Evolutionary conservation across 2,329 filamentous ascomycete genomes (phyloP).

Genomic region (Claviceps paspali): DNA sequence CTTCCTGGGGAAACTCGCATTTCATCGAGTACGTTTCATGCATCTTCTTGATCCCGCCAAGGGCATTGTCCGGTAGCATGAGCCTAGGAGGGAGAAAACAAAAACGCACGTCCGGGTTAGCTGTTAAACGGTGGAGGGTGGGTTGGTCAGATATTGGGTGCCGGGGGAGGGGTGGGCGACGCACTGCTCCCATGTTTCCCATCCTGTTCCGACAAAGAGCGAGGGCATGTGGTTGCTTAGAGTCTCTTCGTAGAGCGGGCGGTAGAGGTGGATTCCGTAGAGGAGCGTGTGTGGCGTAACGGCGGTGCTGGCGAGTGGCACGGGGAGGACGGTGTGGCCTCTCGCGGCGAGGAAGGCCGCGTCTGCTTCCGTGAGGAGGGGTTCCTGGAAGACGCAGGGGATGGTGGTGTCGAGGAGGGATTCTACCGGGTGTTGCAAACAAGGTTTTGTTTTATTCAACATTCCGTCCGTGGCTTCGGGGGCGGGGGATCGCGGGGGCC

Average conservation of each 20-base stretch:
- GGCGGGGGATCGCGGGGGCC: too few relatives aligned
- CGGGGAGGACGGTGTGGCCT: slow-evolving; percentile 34
- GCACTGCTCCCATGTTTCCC: slow-evolving; percentile 34
- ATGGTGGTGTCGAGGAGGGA: slow-evolving; percentile 15
- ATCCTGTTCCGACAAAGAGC: slow-evolving; percentile 42
- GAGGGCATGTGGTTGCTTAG: slow-evolving; percentile 31
- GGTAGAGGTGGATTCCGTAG: slow-evolving; percentile 48
- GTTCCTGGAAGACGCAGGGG: slow-evolving; percentile 37
- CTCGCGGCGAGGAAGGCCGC: slow-evolving; percentile 36
- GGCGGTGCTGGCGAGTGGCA: slow-evolving; percentile 35
- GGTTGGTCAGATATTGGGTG: too few relatives aligned
- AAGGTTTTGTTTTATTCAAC: background rate
- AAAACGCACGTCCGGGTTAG: background rate
- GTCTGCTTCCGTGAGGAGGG: slow-evolving; percentile 33
- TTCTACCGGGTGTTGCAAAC: too few relatives aligned
- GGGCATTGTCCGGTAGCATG: background rate
- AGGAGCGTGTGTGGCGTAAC: slow-evolving; percentile 36
- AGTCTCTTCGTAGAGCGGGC: slow-evolving; percentile 34
- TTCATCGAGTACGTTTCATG: slow-evolving; percentile 7
- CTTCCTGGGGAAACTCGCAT: slow-evolving; percentile 9
- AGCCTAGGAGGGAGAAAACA: background rate
- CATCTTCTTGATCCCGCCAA: slow-evolving; percentile 8
- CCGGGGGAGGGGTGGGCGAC: rapidly evolving
- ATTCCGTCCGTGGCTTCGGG: too few relatives aligned
- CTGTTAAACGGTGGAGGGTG: background rate